Base-by-base conservation (phyloP, 2,329 filamentous ascomycete genomes). In the Colletotrichum shisoi region DNA sequence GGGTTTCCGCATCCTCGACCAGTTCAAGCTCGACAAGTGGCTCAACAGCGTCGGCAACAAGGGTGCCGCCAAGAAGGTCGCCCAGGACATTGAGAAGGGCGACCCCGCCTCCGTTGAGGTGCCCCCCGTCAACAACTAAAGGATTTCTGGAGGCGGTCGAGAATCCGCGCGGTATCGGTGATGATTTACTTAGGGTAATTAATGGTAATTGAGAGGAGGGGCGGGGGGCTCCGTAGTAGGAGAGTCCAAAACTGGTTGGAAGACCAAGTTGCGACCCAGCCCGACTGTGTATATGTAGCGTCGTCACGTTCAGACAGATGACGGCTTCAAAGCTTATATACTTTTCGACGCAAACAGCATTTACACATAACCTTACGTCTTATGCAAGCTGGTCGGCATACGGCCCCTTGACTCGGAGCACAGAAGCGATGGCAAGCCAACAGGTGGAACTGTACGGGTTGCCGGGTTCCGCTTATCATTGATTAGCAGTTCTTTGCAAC, bases 11-110 rank as follows among this genome's bases (percentile, higher is more conserved):
- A 39, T 44, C 13, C 11, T 59, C 13, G 69, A 70, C 39, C 69
- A 70, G 57, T 57, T 31, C 42, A 69, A 68, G 60, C 56, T 70
- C 34, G 63, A 70, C 59, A 67, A 70, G 69, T 70, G 69, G 69
- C 69, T 70, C 56, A 63, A 63, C 67, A 70, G 63, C 48, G 51
- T 62, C 19, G 67, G 60, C 52, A 66, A 63, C 67, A 69, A 67
- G 67, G 69, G 69, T 27, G 64, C 68, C 34, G 63, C 59, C 46
- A 67, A 67, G 59, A 61, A 63, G 63, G 57, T 64, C 13, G 54
- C 63, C 0, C 5, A 62, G 15, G 69, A 69, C 21, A 45, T 70
- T 15, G 56, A 61, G 48, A 69, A 69, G 49, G 69, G 67, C 44
- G 63, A 57, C 8, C 37, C 21, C 21, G 62, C 42, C 45, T 49